Evolutionary conservation across 2,329 filamentous ascomycete genomes (phyloP), one percentile per base, ranked within the genome.

Genomic region (Geosmithia flava): DNA sequence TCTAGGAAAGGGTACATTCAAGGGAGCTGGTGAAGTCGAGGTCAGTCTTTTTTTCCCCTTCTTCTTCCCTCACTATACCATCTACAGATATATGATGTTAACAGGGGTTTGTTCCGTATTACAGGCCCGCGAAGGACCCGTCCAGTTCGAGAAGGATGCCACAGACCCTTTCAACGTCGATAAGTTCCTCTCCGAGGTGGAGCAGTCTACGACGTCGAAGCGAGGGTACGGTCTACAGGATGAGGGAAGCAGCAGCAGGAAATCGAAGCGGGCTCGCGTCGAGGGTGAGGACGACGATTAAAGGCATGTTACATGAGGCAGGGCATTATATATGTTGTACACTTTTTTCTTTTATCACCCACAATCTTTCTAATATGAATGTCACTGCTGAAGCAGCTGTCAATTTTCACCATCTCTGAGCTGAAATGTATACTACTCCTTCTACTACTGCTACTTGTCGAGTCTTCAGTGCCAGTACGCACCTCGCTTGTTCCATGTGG

Each of bases 111-210:
- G n/a, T 20, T 44, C 4, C n/a, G 10, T 37, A 11, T 44, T 5
- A 16, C 42, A 85, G 80, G 80, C 79, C 52, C 80, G 90, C 49
- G 87, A 94, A 58, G 93, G 93, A 5, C 93, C 93, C 0, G 93
- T 98, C 27, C 87, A 95, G 64, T 98, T 98, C 58, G 91, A 97
- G 66, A 95, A 91, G 66, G 91, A 96, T 47, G 76, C 68, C 1
- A 68, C 67, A 29, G 91, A 97, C 66, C 89, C 89, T 1, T 97
- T 97, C 64, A 90, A 94, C 46, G 93, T 97, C 55, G 89, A 95
- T 61, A 86, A 87, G 58, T 95, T 98, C 71, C 80, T 98, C 62
- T 84, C 80, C 37, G 89, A 96, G 63, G 89, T 75, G 58, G 80
- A 71, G 64, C 77, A 81, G 63, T 74, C 69, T 49, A 47, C 45